phyloP scores from a whole-genome alignment of 202 grass and related monocot genomes.

The Eragrostis tef region DNA sequence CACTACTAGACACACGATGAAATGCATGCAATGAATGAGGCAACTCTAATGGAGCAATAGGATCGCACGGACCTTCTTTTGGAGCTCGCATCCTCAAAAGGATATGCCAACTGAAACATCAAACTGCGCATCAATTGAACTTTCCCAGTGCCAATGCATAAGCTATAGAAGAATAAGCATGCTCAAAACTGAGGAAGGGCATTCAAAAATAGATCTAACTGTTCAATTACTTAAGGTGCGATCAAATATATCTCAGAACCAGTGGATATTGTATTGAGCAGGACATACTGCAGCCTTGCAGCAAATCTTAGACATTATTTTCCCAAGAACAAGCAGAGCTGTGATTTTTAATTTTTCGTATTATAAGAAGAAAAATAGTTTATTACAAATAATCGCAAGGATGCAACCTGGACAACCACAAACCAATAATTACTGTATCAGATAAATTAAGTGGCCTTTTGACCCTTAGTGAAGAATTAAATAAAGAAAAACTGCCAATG shows the following conservation, averaged over 20 bases:
- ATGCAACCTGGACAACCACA: neutral
- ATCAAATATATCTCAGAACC: slow-evolving; percentile 34
- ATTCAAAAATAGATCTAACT: slow-evolving; percentile 15
- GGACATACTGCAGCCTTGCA: slow-evolving; percentile 9
- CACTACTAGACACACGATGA: slow-evolving; percentile 68
- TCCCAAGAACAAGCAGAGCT: neutral
- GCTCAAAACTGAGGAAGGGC: slow-evolving; percentile 20
- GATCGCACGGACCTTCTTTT: slow-evolving; percentile 75
- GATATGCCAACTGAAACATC: slow-evolving; percentile 86
- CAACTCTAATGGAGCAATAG: slow-evolving; percentile 83
- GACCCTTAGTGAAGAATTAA: slow-evolving; percentile 25
- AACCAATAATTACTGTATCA: slow-evolving; percentile 3
- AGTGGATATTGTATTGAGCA: slow-evolving; percentile 21
- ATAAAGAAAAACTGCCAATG: neutral
- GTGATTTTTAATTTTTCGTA: neutral
- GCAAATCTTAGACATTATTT: neutral
- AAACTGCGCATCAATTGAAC: slow-evolving; percentile 27
- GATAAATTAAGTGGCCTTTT: slow-evolving; percentile 1
- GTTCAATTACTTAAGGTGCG: slow-evolving; percentile 19
- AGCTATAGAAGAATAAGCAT: slow-evolving; percentile 28
- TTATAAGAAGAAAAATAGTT: neutral
- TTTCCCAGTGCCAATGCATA: slow-evolving; percentile 11
- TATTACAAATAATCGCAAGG: neutral
- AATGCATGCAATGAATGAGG: slow-evolving; percentile 90
- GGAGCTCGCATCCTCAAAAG: slow-evolving; percentile 82